Evolutionary conservation across 805 yeast species (phyloP), one percentile per base, ranked within the genome.

Genomic region (Schizosaccharomyces osmophilus): DNA sequence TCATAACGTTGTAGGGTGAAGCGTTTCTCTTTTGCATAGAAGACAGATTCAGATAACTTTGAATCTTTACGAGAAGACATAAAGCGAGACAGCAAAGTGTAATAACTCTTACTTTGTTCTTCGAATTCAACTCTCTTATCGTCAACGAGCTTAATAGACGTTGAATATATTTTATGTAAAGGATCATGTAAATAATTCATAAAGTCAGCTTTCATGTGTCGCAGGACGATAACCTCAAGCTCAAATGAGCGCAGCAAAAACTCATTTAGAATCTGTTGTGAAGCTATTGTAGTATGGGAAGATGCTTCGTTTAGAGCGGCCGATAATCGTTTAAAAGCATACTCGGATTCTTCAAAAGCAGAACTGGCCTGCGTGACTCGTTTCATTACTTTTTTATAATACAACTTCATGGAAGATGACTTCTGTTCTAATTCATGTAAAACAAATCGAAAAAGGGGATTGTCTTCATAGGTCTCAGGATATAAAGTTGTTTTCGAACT

Each of bases 51-150:
- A n/a, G 63, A 63, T 59, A 67, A 72, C 51, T 62, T 64, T 31
- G 68, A 67, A 22, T 71, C 74, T 48, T 70, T 69, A 61, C 71
- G 72, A 62, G 70, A 71, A 15, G 75, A 65, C 32, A 75, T 66
- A 62, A 75, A 75, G n/a, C 76, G 66, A 15, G 75, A 69, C 61
- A 75, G 69, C 76, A 77, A 75, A 39, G 74, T 68, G 64, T 75
- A 75, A 65, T 74, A 75, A 64, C 74, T 75, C 31, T 69, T 66
- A n/a, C 75, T 72, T 60, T 73, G 75, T 59, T 75, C 78, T 60
- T 75, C 78, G 65, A 75, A 75, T 57, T 75, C 77, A 42, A 51
- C 8, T 22, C 36, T 22, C 26, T 29, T 51, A 24, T 24, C 57
- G 11, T 22, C 36, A 24, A 29, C 71, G 17, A 69, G 60, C 65